A percentile compares a stretch with the other conserved stretches of the same genome.
Evolutionary conservation across 2,329 filamentous ascomycete species (phyloP).

Genomic region (Colletotrichum neosansevieriae): DNA sequence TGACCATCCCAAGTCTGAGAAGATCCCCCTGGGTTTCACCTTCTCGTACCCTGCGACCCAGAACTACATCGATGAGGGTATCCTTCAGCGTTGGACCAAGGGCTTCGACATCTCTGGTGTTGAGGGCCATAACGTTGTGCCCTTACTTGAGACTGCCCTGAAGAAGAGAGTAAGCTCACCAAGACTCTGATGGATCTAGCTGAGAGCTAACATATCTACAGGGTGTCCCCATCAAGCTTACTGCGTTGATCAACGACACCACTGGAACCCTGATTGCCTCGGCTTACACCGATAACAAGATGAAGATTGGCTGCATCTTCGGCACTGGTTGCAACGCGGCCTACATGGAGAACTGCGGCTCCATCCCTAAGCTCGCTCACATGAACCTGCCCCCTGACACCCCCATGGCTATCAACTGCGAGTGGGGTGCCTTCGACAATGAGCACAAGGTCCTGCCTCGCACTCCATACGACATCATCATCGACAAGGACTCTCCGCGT

Average conservation of each 20-base stretch:
- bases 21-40: conserved; percentile 89
- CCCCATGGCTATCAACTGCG: conserved; percentile 96
- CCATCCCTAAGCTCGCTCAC: conserved; percentile 92
- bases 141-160: conserved; percentile 85
- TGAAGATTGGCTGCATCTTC: conserved; percentile 98
- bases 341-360: conserved; percentile 94
- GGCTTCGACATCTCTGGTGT: conserved; percentile 95
- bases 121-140: conserved; percentile 90
- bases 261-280: conserved; percentile 97
- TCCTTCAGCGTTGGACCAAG: conserved; percentile 97
- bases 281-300: conserved; percentile 91
- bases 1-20: conserved; percentile 69
- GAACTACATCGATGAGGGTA: conserved; percentile 91
- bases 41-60: conserved; percentile 97
- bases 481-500: conserved; percentile 91
- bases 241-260: conserved; percentile 96
- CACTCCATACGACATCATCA: conserved; percentile 86
- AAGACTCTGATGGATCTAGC: not conserved
- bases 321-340: conserved; percentile 98
- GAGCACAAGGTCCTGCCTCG: conserved; percentile 88
- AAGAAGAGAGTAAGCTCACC: conserved; percentile 67
- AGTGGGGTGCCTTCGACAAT: conserved; percentile 97
- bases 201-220: conserved; percentile 49
- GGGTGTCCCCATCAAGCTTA: conserved; percentile 92
- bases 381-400: conserved; percentile 87